Evolutionary conservation across 129 eudicot genomes (phyloP).

Genomic region (Erigeron canadensis): DNA sequence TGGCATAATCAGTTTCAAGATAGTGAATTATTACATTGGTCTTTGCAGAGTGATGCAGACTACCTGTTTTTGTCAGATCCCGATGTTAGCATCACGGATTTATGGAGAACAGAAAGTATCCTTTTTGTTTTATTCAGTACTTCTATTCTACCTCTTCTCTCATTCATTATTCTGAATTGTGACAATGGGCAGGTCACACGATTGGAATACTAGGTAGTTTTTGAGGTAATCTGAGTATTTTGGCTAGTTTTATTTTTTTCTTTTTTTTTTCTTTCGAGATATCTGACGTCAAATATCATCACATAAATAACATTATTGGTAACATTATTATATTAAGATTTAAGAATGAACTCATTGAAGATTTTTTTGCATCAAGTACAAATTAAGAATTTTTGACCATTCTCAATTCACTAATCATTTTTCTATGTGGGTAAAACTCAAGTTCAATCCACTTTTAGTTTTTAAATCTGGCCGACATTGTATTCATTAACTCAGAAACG

Average conservation of each 20-base stretch:
- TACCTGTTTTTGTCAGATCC: constrained; percentile 89
- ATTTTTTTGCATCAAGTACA: too few relatives aligned
- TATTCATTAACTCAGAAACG: constrained; percentile 40
- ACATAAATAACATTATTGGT: too few relatives aligned
- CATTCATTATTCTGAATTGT: background rate
- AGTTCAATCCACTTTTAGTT: background rate
- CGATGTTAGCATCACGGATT: constrained; percentile 83
- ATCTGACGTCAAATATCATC: too few relatives aligned
- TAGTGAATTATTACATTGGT: constrained; percentile 14
- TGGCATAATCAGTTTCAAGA: background rate
- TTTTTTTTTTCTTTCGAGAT: too few relatives aligned
- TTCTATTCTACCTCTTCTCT: background rate
- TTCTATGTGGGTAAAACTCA: too few relatives aligned
- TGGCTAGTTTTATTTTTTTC: too few relatives aligned
- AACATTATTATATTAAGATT: too few relatives aligned
- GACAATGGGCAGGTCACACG: background rate
- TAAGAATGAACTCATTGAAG: too few relatives aligned
- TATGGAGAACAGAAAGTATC: constrained; percentile 86
- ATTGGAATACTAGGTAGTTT: background rate
- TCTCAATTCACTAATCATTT: too few relatives aligned
- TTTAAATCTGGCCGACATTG: background rate
- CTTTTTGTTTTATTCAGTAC: constrained; percentile 33
- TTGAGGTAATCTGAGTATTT: too few relatives aligned
- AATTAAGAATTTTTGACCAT: too few relatives aligned
- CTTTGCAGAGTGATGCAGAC: constrained; percentile 82